Base-by-base conservation (phyloP, 441 rosid genomes). In the Brassica balearica region DNA sequence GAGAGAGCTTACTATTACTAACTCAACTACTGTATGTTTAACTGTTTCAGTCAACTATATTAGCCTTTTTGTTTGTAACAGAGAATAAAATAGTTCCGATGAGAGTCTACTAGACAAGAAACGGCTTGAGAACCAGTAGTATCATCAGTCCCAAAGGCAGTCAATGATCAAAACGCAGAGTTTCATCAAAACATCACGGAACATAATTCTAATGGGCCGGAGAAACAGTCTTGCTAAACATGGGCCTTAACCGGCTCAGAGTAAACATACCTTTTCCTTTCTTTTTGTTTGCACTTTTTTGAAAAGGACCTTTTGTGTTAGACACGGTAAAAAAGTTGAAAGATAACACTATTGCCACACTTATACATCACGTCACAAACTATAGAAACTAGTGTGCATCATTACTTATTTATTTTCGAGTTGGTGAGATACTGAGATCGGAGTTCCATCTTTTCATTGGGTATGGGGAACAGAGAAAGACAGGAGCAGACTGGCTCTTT, bases 351-450 rank as follows among this genome's bases (percentile, higher is more conserved):
- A 63, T 32, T 38, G 80, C 81, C 72, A 71, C 72, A 71, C 76
- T 77, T 77, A 58, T 4, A 71, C 81, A 77, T 77, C 81, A 71
- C 15, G 72, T 56, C 81, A 77, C 46, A 71, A 71, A 65, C 43
- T 61, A 60, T 6, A 41, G 25, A 51, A 32, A 15, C 38, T 62
- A 12, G 60, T 55, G 27, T 20, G 62, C 7, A 70, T 64, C 59
- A 70, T 71, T 77, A 69, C 65, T 23, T 46, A 27, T 71, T 65
- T 25, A 71, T 75, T 25, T 55, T 23, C 17, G 60, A 71, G 72
- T 59, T 43, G 72, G 72, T 77, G 72, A 77, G n/a, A n/a, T n/a
- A n/a, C n/a, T n/a, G n/a, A n/a, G 62, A 71, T 65, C 15, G 76
- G 58, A 65, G 72, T 58, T 72, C 43, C 81, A 77, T 43, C 76